phyloP scores from a whole-genome alignment of 23 red algal species.

The Gracilaria caudata region DNA sequence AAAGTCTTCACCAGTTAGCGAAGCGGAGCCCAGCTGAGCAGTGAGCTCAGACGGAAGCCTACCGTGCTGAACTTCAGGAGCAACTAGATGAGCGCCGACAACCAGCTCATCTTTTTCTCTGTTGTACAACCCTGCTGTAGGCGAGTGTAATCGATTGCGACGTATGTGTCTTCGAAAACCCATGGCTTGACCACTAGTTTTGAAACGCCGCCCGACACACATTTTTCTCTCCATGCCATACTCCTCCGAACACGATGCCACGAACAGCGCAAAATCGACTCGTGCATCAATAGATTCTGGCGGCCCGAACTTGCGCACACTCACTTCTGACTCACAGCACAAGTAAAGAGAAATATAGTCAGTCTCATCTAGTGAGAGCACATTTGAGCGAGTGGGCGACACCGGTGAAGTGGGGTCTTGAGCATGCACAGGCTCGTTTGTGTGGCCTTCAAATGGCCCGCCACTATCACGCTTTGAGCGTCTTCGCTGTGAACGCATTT shows the following conservation, averaged over 20 bases:
- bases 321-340: constrained; percentile 53
- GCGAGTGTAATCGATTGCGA: constrained; percentile 19
- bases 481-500: not conserved
- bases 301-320: not conserved
- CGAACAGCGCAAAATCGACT: constrained; percentile 64
- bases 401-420: constrained; percentile 4
- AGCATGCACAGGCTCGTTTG: not conserved
- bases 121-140: constrained; percentile 45
- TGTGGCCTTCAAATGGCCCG: constrained; percentile 1
- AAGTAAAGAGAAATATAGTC: constrained; percentile 67
- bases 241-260: constrained; percentile 50
- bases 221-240: constrained; percentile 68
- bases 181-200: constrained; percentile 57
- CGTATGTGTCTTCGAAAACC: constrained; percentile 60
- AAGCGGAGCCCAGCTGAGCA: constrained; percentile 3
- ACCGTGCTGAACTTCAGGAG: constrained; percentile 31
- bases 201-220: constrained; percentile 39
- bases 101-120: constrained; percentile 71
- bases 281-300: constrained; percentile 28
- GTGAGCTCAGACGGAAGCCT: constrained; percentile 20
- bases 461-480: constrained; percentile 7
- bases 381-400: constrained; percentile 3
- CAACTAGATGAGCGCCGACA: constrained; percentile 60
- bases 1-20: constrained; percentile 43
- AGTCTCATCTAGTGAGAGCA: constrained; percentile 12